Base-by-base conservation (phyloP, 106 monocot species). In the Cymbidium sinense region DNA sequence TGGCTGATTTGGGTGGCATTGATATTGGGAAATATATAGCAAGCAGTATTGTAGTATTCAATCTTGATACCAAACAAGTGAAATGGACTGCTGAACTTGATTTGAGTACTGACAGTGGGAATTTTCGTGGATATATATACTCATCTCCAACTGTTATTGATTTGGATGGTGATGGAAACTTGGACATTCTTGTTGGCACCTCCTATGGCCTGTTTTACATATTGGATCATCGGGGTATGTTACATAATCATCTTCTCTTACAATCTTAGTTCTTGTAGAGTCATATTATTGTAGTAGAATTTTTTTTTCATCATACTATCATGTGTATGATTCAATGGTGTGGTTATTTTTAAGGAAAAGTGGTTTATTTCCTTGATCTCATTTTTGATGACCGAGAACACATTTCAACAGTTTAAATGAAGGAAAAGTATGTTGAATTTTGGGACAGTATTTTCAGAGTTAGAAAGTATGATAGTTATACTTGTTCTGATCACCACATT, bases 171-270 rank as follows among this genome's bases (percentile, higher is more conserved):
- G 98, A 98, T 86, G 95, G 99, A 72, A 84, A 92, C 81, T 70
- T 99, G 88, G 99, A 99, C 78, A 99, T 99, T 81, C 90, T 99
- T 80, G 86, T 99, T 67, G 99, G 99, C 15, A 92, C 89, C 78
- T 87, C 92, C 39, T 93, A 81, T 86, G 99, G 99, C 43, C 83
- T 95, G 23, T 80, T 95, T 78, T 99, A 99, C 85, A 80, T 85
- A 82, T 78, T 99, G 76, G 95, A 99, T 88, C 99, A 99, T 86
- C 90, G 41, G 55, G 99, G 99, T 95, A 86, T 88, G 51, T 64
- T 77, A 15, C 13, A 13, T 47, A 47, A 13, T 47, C 47, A 47
- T 47, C 47, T 21, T 21, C 15, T 36, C 29, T 71, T 21, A 71
- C 71, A 34, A 39, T 70, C 4, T 20, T 55, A n/a, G 4, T 55